Evolutionary conservation across 177 flowering plant genomes (phyloP).

Genomic region (Telopea speciosissima): DNA sequence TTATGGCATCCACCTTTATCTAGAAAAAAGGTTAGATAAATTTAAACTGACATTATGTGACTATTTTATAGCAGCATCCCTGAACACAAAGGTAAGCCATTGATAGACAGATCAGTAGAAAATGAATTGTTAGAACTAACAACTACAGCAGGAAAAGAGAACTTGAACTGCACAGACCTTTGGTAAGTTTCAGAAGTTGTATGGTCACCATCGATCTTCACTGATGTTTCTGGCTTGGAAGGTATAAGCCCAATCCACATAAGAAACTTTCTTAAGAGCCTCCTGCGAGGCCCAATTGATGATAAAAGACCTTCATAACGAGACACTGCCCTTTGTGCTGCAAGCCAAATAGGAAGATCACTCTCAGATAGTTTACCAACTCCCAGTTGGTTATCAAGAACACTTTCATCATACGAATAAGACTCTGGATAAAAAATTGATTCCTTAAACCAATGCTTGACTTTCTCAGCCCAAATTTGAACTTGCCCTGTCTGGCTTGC

Average conservation of each 20-base stretch:
- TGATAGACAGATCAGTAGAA: background rate
- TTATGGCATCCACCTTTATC: too few species aligned
- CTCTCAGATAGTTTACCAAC: constrained; percentile 36
- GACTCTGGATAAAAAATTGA: constrained; percentile 27
- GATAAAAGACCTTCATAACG: constrained; percentile 84
- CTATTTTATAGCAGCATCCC: background rate
- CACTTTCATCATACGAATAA: constrained; percentile 27
- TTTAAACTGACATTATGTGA: too few species aligned
- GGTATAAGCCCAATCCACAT: constrained; percentile 61
- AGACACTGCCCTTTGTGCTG: constrained; percentile 83
- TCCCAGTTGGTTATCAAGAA: constrained; percentile 24
- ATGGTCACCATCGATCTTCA: constrained; percentile 32
- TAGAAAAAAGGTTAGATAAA: too few species aligned
- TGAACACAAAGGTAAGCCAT: background rate
- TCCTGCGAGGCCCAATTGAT: constrained; percentile 76
- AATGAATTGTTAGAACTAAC: background rate
- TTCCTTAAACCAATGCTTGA: constrained; percentile 52
- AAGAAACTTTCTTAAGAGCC: constrained; percentile 71
- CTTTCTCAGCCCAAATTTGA: constrained; percentile 41
- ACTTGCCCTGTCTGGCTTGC: constrained; percentile 33
- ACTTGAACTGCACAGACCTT: constrained; percentile 40
- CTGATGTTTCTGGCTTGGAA: constrained; percentile 43
- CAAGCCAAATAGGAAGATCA: constrained; percentile 84
- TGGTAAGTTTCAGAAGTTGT: constrained; percentile 33
- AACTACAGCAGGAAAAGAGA: background rate